A percentile compares a stretch with the other conserved stretches of the same genome.
Evolutionary conservation across 2,329 filamentous ascomycete species (phyloP).

Genomic region (Sporothrix brunneoviolacea): DNA sequence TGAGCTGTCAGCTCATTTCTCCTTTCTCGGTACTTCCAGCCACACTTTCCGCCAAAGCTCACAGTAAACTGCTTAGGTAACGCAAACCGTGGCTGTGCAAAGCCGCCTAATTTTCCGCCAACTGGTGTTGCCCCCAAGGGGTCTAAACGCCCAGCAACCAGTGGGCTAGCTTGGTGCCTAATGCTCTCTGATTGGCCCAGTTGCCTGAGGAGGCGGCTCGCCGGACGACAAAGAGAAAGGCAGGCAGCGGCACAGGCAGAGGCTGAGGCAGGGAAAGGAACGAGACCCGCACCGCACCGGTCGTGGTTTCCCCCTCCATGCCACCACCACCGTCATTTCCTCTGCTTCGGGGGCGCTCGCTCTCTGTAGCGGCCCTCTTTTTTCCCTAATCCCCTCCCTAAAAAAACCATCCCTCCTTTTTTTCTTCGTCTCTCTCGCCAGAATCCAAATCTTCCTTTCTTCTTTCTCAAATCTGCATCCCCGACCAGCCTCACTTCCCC

Average conservation of each 20-base stretch:
- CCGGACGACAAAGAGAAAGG: not conserved
- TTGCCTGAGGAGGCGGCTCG: no score
- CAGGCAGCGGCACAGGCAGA: not conserved
- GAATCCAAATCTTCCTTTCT: conserved; percentile 11
- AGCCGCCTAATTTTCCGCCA: not conserved
- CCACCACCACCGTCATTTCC: conserved; percentile 3
- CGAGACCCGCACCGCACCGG: conserved; percentile 2
- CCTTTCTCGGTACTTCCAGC: not conserved
- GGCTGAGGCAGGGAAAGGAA: conserved; percentile 1
- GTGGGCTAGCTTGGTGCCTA: conserved; percentile 5
- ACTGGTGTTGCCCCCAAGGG: conserved; percentile 4
- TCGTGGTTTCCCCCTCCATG: conserved; percentile 12
- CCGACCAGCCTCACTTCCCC: not conserved
- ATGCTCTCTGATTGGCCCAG: conserved; percentile 1
- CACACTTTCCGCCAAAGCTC: not conserved
- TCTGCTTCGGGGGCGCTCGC: not conserved
- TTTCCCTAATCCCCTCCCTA: not conserved
- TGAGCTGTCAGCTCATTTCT: not conserved
- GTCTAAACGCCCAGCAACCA: conserved; percentile 1
- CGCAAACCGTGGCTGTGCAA: conserved; percentile 5
- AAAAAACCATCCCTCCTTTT: conserved; percentile 11
- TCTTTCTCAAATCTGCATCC: not conserved
- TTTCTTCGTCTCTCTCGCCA: conserved; percentile 4
- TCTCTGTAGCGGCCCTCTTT: conserved; percentile 2
- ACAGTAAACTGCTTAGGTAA: not conserved